phyloP scores from a whole-genome alignment of 768 basidiomycete genomes.

The Galerina sulciceps region DNA sequence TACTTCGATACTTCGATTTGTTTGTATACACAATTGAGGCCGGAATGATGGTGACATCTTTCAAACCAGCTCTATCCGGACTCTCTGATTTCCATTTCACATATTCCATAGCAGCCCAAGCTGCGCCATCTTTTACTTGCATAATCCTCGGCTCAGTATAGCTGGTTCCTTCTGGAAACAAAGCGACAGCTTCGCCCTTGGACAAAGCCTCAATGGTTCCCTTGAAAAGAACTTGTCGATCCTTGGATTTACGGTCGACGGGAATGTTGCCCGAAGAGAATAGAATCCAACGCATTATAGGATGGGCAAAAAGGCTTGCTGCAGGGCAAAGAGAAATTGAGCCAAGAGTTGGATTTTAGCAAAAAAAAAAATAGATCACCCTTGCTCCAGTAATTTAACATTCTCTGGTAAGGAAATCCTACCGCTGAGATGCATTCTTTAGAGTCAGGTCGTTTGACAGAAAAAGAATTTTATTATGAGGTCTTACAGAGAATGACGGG shows the following conservation, averaged over 20 bases:
- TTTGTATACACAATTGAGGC: constrained; percentile 93
- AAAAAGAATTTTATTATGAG: constrained; percentile 20
- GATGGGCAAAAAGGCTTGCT: constrained; percentile 85
- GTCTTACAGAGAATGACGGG: constrained; percentile 78
- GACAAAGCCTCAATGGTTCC: constrained; percentile 88
- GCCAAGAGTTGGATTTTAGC: constrained; percentile 2
- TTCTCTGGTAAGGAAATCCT: constrained; percentile 80
- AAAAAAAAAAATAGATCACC: constrained; percentile 42
- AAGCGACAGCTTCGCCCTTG: constrained; percentile 81
- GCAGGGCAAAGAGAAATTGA: neutral
- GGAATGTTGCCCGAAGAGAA: constrained; percentile 96
- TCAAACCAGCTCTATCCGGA: constrained; percentile 43
- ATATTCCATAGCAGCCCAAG: constrained; percentile 96
- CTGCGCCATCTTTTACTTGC: constrained; percentile 91
- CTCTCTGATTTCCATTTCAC: constrained; percentile 73
- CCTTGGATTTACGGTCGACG: constrained; percentile 93
- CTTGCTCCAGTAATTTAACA: constrained; percentile 95
- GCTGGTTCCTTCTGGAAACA: constrained; percentile 93
- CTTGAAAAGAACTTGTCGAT: constrained; percentile 85
- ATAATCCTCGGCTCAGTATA: constrained; percentile 94
- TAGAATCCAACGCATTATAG: constrained; percentile 72
- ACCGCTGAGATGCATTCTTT: constrained; percentile 52
- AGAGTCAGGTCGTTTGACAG: neutral
- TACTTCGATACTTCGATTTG: constrained; percentile 93
- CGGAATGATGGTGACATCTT: constrained; percentile 73